Evolutionary conservation across 1,139 yeast species (phyloP).

Genomic region (Blastobotrys aristatus): DNA sequence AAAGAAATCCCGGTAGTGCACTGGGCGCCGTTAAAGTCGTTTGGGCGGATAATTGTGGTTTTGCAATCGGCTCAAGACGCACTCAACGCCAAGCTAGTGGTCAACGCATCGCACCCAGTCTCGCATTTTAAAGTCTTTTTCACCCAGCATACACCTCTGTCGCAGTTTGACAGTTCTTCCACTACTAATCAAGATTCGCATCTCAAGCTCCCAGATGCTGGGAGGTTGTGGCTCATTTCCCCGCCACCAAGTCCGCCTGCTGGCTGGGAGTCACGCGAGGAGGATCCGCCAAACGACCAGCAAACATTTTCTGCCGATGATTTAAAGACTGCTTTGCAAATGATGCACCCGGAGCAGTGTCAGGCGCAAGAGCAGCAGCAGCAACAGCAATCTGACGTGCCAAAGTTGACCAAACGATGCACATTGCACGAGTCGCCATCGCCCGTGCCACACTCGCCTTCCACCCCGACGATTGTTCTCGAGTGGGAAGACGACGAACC

Average conservation of each 20-base stretch:
- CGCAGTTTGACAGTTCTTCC: slow-evolving; percentile 14
- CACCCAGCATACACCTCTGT: slow-evolving; percentile 24
- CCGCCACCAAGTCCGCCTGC: slow-evolving; percentile 45
- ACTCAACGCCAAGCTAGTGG: slow-evolving; percentile 22
- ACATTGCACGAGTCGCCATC: slow-evolving; percentile 22
- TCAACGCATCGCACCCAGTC: slow-evolving; percentile 4
- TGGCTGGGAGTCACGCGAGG: slow-evolving; percentile 37
- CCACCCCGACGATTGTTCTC: slow-evolving; percentile 28
- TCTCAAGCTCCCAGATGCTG: slow-evolving; percentile 38
- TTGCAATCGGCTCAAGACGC: slow-evolving; percentile 30
- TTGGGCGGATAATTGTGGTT: slow-evolving; percentile 36
- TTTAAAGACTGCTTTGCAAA: slow-evolving; percentile 20
- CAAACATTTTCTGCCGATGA: slow-evolving; percentile 14
- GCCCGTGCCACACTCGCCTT: slow-evolving; percentile 6
- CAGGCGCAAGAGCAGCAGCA: neutral
- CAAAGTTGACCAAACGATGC: slow-evolving; percentile 21
- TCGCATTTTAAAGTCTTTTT: slow-evolving; percentile 17
- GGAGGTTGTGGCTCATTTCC: slow-evolving; percentile 38
- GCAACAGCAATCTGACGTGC: too few relatives aligned
- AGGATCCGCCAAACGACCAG: slow-evolving; percentile 37
- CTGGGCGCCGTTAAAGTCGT: slow-evolving; percentile 36
- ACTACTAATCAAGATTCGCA: slow-evolving; percentile 17
- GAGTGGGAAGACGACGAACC: slow-evolving; percentile 33
- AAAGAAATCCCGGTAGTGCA: slow-evolving; percentile 21
- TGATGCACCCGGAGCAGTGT: neutral